These are phyloP conservation scores for Kuraishia hungarica DNA, from an alignment of 805 yeast species.

Conservation along the genomic window DNA sequence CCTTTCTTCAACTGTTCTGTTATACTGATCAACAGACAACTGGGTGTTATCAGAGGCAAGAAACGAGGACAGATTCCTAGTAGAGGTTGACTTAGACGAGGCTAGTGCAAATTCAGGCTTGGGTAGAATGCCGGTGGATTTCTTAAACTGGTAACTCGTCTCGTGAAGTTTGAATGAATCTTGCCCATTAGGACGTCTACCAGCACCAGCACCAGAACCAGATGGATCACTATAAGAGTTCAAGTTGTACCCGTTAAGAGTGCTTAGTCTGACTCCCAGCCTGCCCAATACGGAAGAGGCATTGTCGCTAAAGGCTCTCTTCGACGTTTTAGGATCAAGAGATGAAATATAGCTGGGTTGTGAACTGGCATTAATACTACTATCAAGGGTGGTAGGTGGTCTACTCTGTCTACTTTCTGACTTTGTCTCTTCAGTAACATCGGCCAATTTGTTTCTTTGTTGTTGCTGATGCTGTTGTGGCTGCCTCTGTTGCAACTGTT, in stretches of 20 bases:
- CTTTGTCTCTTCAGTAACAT: neutral
- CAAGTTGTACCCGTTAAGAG: conserved; percentile 11
- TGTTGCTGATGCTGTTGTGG: neutral
- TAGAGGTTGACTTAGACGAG: conserved; percentile 15
- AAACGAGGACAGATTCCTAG: conserved; percentile 17
- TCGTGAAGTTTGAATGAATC: neutral
- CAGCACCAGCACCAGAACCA: neutral
- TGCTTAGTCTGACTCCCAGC: conserved; percentile 20
- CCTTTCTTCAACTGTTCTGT: conserved; percentile 1
- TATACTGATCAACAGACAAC: conserved; percentile 3
- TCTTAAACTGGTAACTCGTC: neutral
- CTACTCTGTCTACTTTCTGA: neutral
- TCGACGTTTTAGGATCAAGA: conserved; percentile 14
- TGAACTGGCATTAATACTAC: no score
- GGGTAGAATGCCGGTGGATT: neutral
- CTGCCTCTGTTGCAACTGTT: no score
- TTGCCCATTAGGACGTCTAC: neutral
- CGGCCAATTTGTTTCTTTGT: neutral
- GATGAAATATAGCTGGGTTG: conserved; percentile 7
- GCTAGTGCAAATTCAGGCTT: neutral
- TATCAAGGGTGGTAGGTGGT: neutral
- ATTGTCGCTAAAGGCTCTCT: conserved; percentile 5
- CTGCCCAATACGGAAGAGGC: conserved; percentile 17
- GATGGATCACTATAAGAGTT: no score
- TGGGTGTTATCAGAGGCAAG: conserved; percentile 6